A percentile compares a stretch with the other conserved stretches of the same genome.
These are phyloP conservation scores for carrot (Daucus carota) DNA, from an alignment of 129 eudicot genomes.

Conservation along the genomic window DH1_v3.0 NC_030383.2:6356001-6356500, in stretches of 20 bases:
- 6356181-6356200: constrained; percentile 18
- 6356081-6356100: constrained; percentile 3
- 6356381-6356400: constrained; percentile 57
- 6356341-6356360: neutral
- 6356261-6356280: constrained; percentile 62
- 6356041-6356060: neutral
- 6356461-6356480: constrained; percentile 93
- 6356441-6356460: constrained; percentile 71
- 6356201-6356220: neutral
- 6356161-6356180: constrained; percentile 27
- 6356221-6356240: constrained; percentile 20
- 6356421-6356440: constrained; percentile 54
- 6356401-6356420: constrained; percentile 75
- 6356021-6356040: neutral
- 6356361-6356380: constrained; percentile 10
- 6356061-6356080: constrained; percentile 2
- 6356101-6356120: constrained; percentile 32
- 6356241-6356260: constrained; percentile 32
- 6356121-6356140: constrained; percentile 62
- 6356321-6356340: neutral
- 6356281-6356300: constrained; percentile 65
- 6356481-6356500: neutral
- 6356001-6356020: neutral
- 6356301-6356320: constrained; percentile 27
- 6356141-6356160: constrained; percentile 53